These are phyloP conservation scores for Collybia sordida DNA, from an alignment of 768 basidiomycete genomes.

Conservation along the genomic window DNA sequence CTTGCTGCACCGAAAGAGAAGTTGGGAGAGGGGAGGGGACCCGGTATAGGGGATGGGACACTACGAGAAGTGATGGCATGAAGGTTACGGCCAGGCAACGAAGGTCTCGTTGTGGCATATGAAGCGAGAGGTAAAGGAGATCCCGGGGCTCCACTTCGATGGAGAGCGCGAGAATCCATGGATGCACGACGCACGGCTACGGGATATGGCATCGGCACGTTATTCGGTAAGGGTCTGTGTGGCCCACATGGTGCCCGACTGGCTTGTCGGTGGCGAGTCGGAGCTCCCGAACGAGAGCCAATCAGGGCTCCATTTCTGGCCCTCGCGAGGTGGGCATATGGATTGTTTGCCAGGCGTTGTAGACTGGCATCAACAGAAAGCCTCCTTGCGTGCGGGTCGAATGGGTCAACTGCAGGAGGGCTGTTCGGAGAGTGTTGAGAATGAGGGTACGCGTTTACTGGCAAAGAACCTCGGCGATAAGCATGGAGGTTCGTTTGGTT, in stretches of 20 bases:
- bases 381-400: slow-evolving; percentile 42
- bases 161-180: slow-evolving; percentile 37
- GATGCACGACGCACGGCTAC: slow-evolving; percentile 40
- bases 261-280: slow-evolving; percentile 29
- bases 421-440: slow-evolving; percentile 28
- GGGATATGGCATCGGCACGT: slow-evolving; percentile 32
- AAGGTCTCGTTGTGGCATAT: slow-evolving; percentile 40
- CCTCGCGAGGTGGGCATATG: slow-evolving; percentile 48
- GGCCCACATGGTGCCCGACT: slow-evolving; percentile 30
- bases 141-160: slow-evolving; percentile 31
- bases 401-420: slow-evolving; percentile 38
- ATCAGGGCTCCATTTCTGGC: slow-evolving; percentile 50
- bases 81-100: slow-evolving; percentile 49
- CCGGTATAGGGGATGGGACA: slow-evolving; percentile 44
- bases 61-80: slow-evolving; percentile 49
- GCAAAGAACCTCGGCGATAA: slow-evolving; percentile 57
- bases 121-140: slow-evolving; percentile 46
- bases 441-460: slow-evolving; percentile 39
- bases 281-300: slow-evolving; percentile 35
- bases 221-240: slow-evolving; percentile 21
- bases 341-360: slow-evolving; percentile 48
- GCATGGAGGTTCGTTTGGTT: slow-evolving; percentile 22
- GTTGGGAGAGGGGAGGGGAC: slow-evolving; percentile 59
- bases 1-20: slow-evolving; percentile 66
- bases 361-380: slow-evolving; percentile 47